These are phyloP conservation scores for Aspergillus floridensis DNA, from an alignment of 2,329 filamentous ascomycete genomes.

Conservation along the genomic window DNA sequence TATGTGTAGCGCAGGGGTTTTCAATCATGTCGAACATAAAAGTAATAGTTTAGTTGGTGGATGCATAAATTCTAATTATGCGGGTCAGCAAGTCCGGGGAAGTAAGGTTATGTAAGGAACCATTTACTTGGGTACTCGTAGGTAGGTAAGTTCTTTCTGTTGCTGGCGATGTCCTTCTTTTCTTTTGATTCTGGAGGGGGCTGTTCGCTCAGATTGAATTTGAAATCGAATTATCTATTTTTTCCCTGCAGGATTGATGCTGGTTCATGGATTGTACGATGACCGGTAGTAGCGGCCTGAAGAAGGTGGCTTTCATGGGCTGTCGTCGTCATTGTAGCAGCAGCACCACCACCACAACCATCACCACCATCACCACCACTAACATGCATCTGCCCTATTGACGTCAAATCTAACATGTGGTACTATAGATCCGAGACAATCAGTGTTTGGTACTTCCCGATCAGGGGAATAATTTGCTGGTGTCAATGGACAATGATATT, in stretches of 20 bases:
- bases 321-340: background rate
- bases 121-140: background rate
- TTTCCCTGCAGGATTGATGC: background rate
- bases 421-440: background rate
- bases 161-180: background rate
- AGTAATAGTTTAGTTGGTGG: background rate
- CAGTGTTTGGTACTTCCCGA: background rate
- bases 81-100: conserved; percentile 2
- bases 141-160: background rate
- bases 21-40: background rate
- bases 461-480: background rate
- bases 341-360: too few species aligned
- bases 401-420: too few species aligned
- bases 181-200: background rate
- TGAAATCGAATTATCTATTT: background rate
- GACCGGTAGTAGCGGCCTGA: background rate
- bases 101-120: conserved; percentile 7
- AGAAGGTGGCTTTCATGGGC: background rate
- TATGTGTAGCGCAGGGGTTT: background rate
- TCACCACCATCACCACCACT: too few species aligned
- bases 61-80: background rate
- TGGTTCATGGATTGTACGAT: background rate
- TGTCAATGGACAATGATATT: background rate
- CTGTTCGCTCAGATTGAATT: background rate
- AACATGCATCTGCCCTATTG: too few species aligned